These are phyloP conservation scores for Powellomyces hirtus DNA, from an alignment of 192 early-diverging fungal genomes.

Conservation along the genomic window DNA sequence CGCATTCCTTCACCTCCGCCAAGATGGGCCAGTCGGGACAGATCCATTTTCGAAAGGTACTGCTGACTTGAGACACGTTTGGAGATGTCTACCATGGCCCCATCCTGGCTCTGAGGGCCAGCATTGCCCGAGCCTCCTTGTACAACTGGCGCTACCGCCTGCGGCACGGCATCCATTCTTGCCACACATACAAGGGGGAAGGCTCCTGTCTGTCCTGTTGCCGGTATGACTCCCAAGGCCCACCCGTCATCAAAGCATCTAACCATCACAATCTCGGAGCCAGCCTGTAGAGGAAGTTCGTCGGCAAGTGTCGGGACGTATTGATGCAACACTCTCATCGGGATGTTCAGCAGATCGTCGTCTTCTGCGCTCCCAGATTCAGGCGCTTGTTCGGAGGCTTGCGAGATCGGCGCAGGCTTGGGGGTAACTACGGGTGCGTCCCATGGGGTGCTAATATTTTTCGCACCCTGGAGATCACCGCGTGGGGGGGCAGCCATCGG, in stretches of 20 bases:
- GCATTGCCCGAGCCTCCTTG: neutral
- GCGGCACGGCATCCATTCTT: constrained; percentile 9
- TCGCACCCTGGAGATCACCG: neutral
- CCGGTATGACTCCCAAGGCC: constrained; percentile 79
- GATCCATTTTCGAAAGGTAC: constrained; percentile 9
- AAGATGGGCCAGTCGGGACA: neutral
- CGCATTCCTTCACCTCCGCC: neutral
- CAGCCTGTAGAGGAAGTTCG: constrained; percentile 28
- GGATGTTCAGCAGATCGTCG: constrained; percentile 6
- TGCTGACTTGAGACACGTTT: constrained; percentile 15
- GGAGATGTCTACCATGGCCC: neutral
- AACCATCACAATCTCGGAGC: constrained; percentile 23
- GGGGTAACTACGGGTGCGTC: neutral
- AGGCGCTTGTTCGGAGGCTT: neutral
- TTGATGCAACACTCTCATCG: constrained; percentile 26
- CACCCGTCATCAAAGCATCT: constrained; percentile 84
- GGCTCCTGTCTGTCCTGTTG: constrained; percentile 67
- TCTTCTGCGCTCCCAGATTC: neutral
- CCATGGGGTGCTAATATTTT: neutral
- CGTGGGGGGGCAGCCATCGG: neutral
- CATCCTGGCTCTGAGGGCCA: neutral
- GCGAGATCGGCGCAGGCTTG: neutral
- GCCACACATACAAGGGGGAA: constrained; percentile 83
- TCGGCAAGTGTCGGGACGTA: constrained; percentile 29
- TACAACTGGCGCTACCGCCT: neutral